Evolutionary conservation across 257 asterid species (phyloP), one percentile per base, ranked within the genome.

Genomic region (Fraxinus pennsylvanica): DNA sequence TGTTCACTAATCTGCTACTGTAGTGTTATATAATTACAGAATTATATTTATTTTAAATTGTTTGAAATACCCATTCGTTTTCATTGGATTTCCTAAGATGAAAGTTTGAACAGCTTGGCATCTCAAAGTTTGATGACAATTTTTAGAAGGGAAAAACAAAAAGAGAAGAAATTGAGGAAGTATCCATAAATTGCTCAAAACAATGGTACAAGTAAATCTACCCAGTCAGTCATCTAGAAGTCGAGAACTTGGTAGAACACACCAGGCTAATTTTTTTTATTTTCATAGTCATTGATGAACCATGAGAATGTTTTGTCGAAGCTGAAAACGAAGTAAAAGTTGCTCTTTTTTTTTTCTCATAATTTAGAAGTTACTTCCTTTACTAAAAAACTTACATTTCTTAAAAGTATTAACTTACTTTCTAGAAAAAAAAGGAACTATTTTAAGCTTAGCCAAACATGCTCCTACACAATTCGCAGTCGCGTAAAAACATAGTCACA

Each of bases 51-150:
- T 19, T 38, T n/a, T 45, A n/a, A 9, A 38, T 5, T 13, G 10
- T 71, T 71, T 41, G 22, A 54, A 54, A 61, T 61, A 25, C 68
- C 68, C 68, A 61, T 22, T 22, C 25, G 68, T 61, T 61, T 57
- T 8, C 68, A 61, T 61, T 25, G 32, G 68, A 10, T 9, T 61
- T 10, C 63, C 68, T 25, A 61, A 19, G 25, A 61, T 61, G 35
- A 61, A 21, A 25, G 33, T 25, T 25, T 25, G 27, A 14, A 47
- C 15, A 15, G 15, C n/a, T 50, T 50, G 59, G 21, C 59, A 50
- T 50, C 21, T 50, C 19, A 61, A 35, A 75, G 72, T 54, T 32
- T 21, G 61, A 17, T 43, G 65, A 59, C 3, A 17, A 14, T 54
- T 9, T 38, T 39, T 1, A 27, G 27, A 73, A 27, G 30, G 35